phyloP scores from a whole-genome alignment of 2,329 filamentous ascomycete species.

The Teratosphaeria epicoccoides region DNA sequence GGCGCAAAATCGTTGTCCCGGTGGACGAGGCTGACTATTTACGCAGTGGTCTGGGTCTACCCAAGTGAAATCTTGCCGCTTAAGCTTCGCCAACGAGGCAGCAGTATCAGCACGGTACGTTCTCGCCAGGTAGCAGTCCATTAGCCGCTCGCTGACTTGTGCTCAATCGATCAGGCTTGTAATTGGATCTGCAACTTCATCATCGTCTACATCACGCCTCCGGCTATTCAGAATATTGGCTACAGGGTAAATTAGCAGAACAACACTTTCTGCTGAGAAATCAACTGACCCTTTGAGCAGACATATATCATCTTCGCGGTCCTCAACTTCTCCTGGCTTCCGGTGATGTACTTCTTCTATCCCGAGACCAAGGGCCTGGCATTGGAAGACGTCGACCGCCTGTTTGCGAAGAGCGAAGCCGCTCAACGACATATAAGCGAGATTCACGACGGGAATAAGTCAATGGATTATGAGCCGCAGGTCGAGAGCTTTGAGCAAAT shows the following conservation, averaged over 20 bases:
- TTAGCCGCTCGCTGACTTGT: no score
- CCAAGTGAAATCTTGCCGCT: neutral
- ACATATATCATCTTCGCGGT: conserved; percentile 36
- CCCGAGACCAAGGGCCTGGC: conserved; percentile 57
- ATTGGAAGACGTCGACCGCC: conserved; percentile 13
- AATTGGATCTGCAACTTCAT: conserved; percentile 42
- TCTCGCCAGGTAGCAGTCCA: neutral
- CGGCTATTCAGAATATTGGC: conserved; percentile 5
- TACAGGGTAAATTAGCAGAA: no score
- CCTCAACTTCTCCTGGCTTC: conserved; percentile 42
- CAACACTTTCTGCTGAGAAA: no score
- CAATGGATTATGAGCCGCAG: neutral
- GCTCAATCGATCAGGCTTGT: no score
- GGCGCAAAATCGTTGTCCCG: neutral
- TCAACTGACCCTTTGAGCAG: no score
- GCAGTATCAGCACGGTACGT: neutral
- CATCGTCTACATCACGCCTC: conserved; percentile 1
- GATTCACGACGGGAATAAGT: neutral
- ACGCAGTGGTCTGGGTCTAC: neutral
- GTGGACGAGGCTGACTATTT: neutral
- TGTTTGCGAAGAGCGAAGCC: neutral
- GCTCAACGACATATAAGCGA: neutral
- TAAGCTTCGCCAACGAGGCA: conserved; percentile 1
- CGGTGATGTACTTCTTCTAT: conserved; percentile 34
- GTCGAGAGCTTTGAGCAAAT: neutral